Percentiles rank a stretch among this genome's conserved stretches.
Conservation (phyloP, 805 yeast genomes). For the Danielia oregonensis region DNA sequence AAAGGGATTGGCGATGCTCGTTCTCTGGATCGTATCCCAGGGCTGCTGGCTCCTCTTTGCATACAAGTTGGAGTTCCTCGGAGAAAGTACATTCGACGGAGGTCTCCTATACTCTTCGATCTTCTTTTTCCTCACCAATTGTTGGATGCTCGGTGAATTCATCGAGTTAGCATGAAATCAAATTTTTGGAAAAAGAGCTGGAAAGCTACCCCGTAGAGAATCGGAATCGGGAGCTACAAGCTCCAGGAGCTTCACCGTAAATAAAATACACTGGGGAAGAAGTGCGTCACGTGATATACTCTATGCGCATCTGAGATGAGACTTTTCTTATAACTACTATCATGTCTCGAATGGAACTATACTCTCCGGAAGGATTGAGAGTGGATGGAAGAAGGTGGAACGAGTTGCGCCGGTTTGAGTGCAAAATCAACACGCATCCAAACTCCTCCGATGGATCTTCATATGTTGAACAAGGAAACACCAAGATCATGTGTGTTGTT, state of each 20-base stretch:
- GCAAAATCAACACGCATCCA: constrained; percentile 85
- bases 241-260: too few relatives aligned
- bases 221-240: too few relatives aligned
- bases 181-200: too few relatives aligned
- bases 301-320: too few relatives aligned
- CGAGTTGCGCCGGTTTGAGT: constrained; percentile 78
- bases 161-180: constrained; percentile 30
- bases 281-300: too few relatives aligned
- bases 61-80: constrained; percentile 76
- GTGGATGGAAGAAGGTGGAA: constrained; percentile 95
- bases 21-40: constrained; percentile 69
- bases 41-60: constrained; percentile 77
- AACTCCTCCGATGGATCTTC: constrained; percentile 89
- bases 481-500: constrained; percentile 81
- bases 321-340: too few relatives aligned
- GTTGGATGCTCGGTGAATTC: constrained; percentile 56
- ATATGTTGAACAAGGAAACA: constrained; percentile 85
- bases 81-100: constrained; percentile 58
- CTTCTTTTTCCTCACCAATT: constrained; percentile 58
- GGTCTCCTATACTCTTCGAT: constrained; percentile 54
- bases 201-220: too few relatives aligned
- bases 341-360: constrained; percentile 74
- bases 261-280: too few relatives aligned
- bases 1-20: constrained; percentile 40
- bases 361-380: constrained; percentile 93